Percentiles rank a stretch among this genome's conserved stretches.
Evolutionary conservation across 2,329 filamentous ascomycete genomes (phyloP).

Genomic region (Fusarium nelsonii): DNA sequence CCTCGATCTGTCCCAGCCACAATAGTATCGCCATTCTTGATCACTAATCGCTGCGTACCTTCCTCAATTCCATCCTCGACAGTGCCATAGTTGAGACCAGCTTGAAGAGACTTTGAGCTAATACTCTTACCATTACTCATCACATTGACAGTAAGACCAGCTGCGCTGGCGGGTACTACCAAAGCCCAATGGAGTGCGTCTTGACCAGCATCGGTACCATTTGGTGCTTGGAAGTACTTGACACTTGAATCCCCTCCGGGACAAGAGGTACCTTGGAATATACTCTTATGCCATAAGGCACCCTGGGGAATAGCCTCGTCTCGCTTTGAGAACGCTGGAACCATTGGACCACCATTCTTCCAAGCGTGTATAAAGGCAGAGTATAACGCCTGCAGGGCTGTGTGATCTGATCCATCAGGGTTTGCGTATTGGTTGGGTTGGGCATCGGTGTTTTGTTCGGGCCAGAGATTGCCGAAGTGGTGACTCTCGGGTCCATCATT

Average conservation of each 20-base stretch:
- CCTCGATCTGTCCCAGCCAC: not conserved
- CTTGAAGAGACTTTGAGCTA: not conserved
- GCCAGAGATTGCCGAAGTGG: constrained; percentile 7
- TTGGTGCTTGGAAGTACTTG: not conserved
- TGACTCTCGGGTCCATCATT: constrained; percentile 2
- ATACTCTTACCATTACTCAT: not conserved
- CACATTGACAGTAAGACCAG: not conserved
- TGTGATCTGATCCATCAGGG: not conserved
- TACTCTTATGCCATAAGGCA: not conserved
- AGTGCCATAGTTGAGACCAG: not conserved
- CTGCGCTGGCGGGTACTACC: not conserved
- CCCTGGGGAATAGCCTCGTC: not conserved
- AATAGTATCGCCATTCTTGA: not conserved
- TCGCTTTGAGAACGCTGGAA: not conserved
- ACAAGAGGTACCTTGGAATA: not conserved
- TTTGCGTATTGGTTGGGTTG: constrained; percentile 6
- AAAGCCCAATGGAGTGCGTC: not conserved
- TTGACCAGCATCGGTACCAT: not conserved
- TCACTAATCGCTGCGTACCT: not conserved
- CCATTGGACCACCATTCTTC: not conserved
- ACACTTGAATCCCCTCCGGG: not conserved
- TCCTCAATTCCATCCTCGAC: not conserved
- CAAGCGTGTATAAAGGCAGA: not conserved
- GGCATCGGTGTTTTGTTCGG: constrained; percentile 1
- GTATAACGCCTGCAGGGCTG: not conserved